Evolutionary conservation across 2,329 filamentous ascomycete species (phyloP).

Genomic region (Pseudomassariella vexata): DNA sequence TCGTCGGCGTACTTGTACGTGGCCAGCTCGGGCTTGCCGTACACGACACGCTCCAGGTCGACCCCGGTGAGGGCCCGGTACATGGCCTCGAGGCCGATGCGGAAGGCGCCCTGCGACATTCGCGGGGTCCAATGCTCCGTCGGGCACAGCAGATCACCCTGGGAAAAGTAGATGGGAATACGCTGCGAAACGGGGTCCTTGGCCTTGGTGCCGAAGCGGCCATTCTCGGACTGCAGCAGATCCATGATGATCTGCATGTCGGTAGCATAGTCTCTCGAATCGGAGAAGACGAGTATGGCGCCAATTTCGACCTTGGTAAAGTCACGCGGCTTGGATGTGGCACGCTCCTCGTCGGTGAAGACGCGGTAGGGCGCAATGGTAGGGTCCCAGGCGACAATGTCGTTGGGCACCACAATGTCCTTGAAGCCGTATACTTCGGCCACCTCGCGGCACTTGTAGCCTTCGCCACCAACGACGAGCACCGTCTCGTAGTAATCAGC

Average conservation of each 20-base stretch:
- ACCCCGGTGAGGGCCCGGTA: constrained; percentile 65
- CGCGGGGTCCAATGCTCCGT: constrained; percentile 60
- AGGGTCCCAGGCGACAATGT: constrained; percentile 65
- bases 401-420: constrained; percentile 67
- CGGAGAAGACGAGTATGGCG: constrained; percentile 69
- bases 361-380: constrained; percentile 63
- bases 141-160: constrained; percentile 48
- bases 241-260: constrained; percentile 76
- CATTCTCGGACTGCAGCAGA: constrained; percentile 62
- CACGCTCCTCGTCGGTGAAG: constrained; percentile 63
- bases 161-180: constrained; percentile 65
- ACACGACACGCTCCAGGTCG: constrained; percentile 69
- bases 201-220: constrained; percentile 57
- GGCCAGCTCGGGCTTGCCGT: constrained; percentile 68
- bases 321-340: constrained; percentile 62
- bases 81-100: constrained; percentile 67
- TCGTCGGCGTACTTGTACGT: constrained; percentile 78
- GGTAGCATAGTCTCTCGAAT: constrained; percentile 68
- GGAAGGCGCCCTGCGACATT: constrained; percentile 71
- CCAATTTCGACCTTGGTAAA: constrained; percentile 68
- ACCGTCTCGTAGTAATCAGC: constrained; percentile 73
- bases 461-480: constrained; percentile 69
- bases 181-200: constrained; percentile 60
- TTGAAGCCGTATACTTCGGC: constrained; percentile 70
- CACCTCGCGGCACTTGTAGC: constrained; percentile 67